These are phyloP conservation scores for Paramyrothecium sp. DNA, from an alignment of 2,329 filamentous ascomycete species.

Conservation along the genomic window DNA sequence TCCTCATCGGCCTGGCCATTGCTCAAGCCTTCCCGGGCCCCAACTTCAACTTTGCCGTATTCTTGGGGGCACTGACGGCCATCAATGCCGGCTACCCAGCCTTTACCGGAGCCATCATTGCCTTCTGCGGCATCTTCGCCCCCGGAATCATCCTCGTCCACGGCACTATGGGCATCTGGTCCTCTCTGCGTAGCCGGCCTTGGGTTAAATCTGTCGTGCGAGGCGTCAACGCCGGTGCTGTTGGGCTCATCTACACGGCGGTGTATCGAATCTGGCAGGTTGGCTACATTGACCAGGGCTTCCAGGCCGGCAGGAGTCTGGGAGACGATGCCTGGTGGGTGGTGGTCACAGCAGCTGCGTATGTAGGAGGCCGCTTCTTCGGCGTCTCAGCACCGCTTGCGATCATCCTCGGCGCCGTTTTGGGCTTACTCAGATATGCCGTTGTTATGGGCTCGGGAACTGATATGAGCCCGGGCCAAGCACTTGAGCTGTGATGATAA, in stretches of 20 bases:
- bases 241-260: slow-evolving; percentile 62
- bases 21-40: slow-evolving; percentile 64
- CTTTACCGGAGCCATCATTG: slow-evolving; percentile 48
- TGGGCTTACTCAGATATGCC: slow-evolving; percentile 26
- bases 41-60: slow-evolving; percentile 55
- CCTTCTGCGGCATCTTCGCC: slow-evolving; percentile 50
- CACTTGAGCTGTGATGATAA: neutral
- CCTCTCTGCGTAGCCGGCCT: slow-evolving; percentile 39
- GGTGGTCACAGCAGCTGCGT: slow-evolving; percentile 49
- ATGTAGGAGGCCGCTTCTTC: slow-evolving; percentile 28
- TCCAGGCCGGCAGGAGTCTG: slow-evolving; percentile 48
- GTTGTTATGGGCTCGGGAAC: slow-evolving; percentile 6
- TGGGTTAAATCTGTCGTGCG: slow-evolving; percentile 49
- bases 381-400: slow-evolving; percentile 23
- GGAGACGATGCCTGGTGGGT: slow-evolving; percentile 63
- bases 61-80: slow-evolving; percentile 50
- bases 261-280: slow-evolving; percentile 64
- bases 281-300: slow-evolving; percentile 52
- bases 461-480: neutral
- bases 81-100: slow-evolving; percentile 32
- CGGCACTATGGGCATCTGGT: slow-evolving; percentile 56
- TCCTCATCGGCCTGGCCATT: slow-evolving; percentile 70
- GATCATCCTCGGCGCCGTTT: slow-evolving; percentile 25
- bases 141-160: slow-evolving; percentile 49
- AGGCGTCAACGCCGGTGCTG: slow-evolving; percentile 59